A percentile compares a stretch with the other conserved stretches of the same genome.
Evolutionary conservation across 257 asterid species (phyloP).

Genomic region (Nicotiana knightiana): DNA sequence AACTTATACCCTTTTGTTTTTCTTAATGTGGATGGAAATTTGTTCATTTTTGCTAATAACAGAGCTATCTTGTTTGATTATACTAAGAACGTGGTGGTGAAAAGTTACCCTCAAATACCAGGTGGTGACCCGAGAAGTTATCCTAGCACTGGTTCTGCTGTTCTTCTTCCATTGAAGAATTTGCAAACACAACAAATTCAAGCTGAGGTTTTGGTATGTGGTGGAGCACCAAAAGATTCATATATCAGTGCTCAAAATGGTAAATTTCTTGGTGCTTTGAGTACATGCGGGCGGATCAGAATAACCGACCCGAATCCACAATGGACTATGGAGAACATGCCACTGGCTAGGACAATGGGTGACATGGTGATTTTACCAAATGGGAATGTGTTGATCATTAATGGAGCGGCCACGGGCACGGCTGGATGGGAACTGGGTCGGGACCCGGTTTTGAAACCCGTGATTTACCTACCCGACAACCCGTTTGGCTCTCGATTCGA

Average conservation of each 20-base stretch:
- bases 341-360: slow-evolving; percentile 21
- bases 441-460: slow-evolving; percentile 15
- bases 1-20: slow-evolving; percentile 30
- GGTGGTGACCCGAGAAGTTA: slow-evolving; percentile 17
- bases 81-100: background rate
- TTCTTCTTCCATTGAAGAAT: slow-evolving; percentile 20
- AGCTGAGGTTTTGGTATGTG: slow-evolving; percentile 23
- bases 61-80: slow-evolving; percentile 23
- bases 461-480: slow-evolving; percentile 11
- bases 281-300: slow-evolving; percentile 13
- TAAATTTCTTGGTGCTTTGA: slow-evolving; percentile 1
- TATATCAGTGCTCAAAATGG: slow-evolving; percentile 13
- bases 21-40: slow-evolving; percentile 24
- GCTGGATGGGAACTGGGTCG: slow-evolving; percentile 24
- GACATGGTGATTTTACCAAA: slow-evolving; percentile 22
- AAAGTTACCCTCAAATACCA: slow-evolving; percentile 9
- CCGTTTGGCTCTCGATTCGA: background rate
- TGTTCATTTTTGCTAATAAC: slow-evolving; percentile 25
- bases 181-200: background rate
- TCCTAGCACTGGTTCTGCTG: slow-evolving; percentile 21
- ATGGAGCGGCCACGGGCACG: slow-evolving; percentile 16
- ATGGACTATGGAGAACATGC: slow-evolving; percentile 22
- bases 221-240: slow-evolving; percentile 24
- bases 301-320: slow-evolving; percentile 16
- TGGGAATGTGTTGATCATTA: slow-evolving; percentile 16